Evolutionary conservation across 495 filamentous ascomycete genomes (phyloP).

Genomic region (Aspergillus carlsbadensis): DNA sequence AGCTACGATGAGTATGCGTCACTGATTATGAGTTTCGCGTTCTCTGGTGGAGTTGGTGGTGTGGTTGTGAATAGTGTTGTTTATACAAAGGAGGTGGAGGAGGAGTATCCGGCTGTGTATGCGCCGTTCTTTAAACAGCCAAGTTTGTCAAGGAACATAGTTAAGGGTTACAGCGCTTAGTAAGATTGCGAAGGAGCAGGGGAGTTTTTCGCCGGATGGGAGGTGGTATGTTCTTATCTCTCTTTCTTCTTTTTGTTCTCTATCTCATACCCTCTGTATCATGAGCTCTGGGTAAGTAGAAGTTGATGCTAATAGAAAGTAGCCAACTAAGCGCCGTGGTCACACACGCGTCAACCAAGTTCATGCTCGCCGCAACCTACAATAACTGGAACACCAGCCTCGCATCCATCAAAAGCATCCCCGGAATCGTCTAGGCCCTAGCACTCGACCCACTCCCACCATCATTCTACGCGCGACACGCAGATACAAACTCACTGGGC

Average conservation of each 20-base stretch:
- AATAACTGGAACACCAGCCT: constrained; percentile 16
- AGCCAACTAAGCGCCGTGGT: constrained; percentile 9
- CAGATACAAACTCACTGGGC: constrained; percentile 19
- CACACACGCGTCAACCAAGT: constrained; percentile 11
- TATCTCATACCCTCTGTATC: too few relatives aligned
- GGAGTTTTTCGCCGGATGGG: constrained; percentile 9
- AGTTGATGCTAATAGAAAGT: too few relatives aligned
- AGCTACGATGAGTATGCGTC: constrained; percentile 27
- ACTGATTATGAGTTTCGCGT: constrained; percentile 24
- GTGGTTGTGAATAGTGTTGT: constrained; percentile 19
- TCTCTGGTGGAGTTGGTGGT: background rate
- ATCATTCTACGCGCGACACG: constrained; percentile 18
- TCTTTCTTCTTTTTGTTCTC: too few relatives aligned
- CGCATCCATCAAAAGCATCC: constrained; percentile 10
- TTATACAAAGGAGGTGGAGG: constrained; percentile 29
- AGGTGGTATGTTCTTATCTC: constrained; percentile 12
- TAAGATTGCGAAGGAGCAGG: background rate
- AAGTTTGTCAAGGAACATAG: constrained; percentile 24
- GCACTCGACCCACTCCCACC: constrained; percentile 26
- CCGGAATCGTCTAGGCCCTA: constrained; percentile 21
- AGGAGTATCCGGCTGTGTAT: constrained; percentile 27
- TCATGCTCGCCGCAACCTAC: constrained; percentile 18
- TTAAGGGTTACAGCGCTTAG: constrained; percentile 4
- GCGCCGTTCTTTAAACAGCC: constrained; percentile 27
- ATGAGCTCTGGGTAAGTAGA: too few relatives aligned